These are phyloP conservation scores for Massarina eburnea DNA, from an alignment of 2,329 filamentous ascomycete genomes.

Conservation along the genomic window DNA sequence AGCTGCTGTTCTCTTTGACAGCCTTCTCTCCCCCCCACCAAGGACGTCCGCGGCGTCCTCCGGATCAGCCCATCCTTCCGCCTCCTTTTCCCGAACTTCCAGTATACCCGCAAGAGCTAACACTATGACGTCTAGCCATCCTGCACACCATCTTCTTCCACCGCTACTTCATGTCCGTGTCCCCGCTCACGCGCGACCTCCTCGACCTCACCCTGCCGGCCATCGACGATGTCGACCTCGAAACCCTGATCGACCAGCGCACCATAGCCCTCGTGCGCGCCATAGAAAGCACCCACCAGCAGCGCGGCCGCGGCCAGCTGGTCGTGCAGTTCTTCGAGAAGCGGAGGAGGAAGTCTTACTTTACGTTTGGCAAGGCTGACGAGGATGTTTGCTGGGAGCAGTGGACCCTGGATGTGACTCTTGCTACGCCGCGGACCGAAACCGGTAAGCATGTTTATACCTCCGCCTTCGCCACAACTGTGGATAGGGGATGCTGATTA, in stretches of 20 bases:
- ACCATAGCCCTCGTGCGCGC: constrained; percentile 78
- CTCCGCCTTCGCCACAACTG: not conserved
- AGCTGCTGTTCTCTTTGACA: constrained; percentile 12
- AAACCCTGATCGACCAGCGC: constrained; percentile 89
- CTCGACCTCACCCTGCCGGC: constrained; percentile 88
- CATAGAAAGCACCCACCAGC: constrained; percentile 60
- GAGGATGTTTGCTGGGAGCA: constrained; percentile 97
- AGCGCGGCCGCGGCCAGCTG: constrained; percentile 71
- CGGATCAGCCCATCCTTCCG: constrained; percentile 11
- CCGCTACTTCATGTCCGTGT: constrained; percentile 87
- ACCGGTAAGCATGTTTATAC: constrained; percentile 61
- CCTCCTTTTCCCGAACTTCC: constrained; percentile 3
- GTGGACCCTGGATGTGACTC: constrained; percentile 92
- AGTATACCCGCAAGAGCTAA: constrained; percentile 7
- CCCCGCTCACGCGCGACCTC: constrained; percentile 81
- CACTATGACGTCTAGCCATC: constrained; percentile 62
- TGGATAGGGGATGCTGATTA: not conserved
- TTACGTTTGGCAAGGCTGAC: constrained; percentile 69
- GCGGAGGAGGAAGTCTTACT: constrained; percentile 77
- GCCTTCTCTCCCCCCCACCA: constrained; percentile 6
- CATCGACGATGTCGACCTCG: constrained; percentile 86
- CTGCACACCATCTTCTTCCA: constrained; percentile 99
- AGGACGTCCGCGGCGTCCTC: constrained; percentile 8
- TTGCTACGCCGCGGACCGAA: constrained; percentile 85
- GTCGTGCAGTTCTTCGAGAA: constrained; percentile 95